Evolutionary conservation across 495 filamentous ascomycete species (phyloP).

Genomic region (Neurospora terricola): DNA sequence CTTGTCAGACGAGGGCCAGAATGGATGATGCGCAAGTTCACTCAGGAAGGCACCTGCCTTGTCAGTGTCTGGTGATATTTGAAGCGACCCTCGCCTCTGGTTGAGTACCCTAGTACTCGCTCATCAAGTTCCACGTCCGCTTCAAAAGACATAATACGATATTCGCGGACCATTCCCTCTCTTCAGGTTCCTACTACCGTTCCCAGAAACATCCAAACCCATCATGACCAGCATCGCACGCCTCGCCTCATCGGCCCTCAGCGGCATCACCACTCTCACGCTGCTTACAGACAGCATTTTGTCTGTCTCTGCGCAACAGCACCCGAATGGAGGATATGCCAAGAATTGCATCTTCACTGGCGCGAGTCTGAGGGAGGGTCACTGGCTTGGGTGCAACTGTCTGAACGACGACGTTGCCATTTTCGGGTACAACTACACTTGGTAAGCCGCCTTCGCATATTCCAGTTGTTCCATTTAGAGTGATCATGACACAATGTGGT

Average conservation of each 20-base stretch:
- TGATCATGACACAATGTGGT: too few relatives aligned
- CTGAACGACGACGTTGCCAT: slow-evolving; percentile 8
- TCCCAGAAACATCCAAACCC: neutral
- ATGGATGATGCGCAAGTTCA: neutral
- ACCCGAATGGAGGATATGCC: slow-evolving; percentile 4
- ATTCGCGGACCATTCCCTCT: neutral
- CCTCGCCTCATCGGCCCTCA: neutral
- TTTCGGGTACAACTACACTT: slow-evolving; percentile 15
- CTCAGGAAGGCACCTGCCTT: neutral
- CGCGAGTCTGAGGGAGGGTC: slow-evolving; percentile 5
- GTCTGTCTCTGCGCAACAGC: neutral
- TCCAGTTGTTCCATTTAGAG: neutral
- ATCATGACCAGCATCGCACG: neutral
- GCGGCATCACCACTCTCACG: neutral
- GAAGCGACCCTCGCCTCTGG: neutral
- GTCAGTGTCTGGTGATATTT: neutral
- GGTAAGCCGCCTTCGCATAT: slow-evolving; percentile 1
- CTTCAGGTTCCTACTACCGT: neutral
- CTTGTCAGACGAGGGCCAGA: neutral
- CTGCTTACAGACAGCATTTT: neutral
- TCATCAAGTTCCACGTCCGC: neutral
- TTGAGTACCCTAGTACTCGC: neutral
- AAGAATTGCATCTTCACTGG: slow-evolving; percentile 5
- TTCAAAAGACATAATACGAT: neutral
- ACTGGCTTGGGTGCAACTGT: slow-evolving; percentile 13